These are phyloP conservation scores for Quercus ilex DNA, from an alignment of 306 rosid species.

Conservation along the genomic window DNA sequence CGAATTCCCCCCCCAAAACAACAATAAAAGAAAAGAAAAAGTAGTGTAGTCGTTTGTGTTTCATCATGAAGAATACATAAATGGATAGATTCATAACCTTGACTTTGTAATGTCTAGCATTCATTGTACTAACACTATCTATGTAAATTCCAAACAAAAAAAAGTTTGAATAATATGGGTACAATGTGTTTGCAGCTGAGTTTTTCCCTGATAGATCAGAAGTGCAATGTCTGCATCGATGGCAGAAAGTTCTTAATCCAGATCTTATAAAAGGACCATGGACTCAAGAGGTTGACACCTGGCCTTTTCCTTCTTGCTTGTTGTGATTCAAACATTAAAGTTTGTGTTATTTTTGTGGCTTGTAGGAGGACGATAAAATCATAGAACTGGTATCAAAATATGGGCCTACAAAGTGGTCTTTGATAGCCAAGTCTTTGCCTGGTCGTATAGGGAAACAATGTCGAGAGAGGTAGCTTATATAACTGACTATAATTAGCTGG, in stretches of 20 bases:
- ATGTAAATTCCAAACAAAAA: constrained; percentile 12
- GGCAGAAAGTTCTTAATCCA: constrained; percentile 99
- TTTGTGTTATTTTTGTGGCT: constrained; percentile 20
- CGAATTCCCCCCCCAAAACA: not conserved
- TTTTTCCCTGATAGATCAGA: constrained; percentile 88
- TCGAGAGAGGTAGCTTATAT: constrained; percentile 72
- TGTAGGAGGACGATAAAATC: constrained; percentile 92
- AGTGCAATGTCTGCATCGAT: constrained; percentile 98
- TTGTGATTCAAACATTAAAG: constrained; percentile 21
- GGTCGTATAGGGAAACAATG: constrained; percentile 99
- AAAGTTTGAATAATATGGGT: constrained; percentile 27
- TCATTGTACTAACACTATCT: not conserved
- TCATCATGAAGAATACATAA: not conserved
- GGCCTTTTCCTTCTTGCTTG: constrained; percentile 4
- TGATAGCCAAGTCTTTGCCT: constrained; percentile 90
- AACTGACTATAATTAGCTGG: not conserved
- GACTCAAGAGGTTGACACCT: constrained; percentile 78
- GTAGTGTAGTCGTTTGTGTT: not conserved
- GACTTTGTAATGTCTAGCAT: not conserved
- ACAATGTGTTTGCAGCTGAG: constrained; percentile 67
- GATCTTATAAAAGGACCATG: constrained; percentile 97
- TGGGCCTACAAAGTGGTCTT: constrained; percentile 96
- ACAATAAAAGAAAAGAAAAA: not conserved
- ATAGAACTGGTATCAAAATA: constrained; percentile 69
- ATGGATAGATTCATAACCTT: not conserved